These are phyloP conservation scores for Sonneratia caseolaris DNA, from an alignment of 345 rosid genomes.

Conservation along the genomic window DNA sequence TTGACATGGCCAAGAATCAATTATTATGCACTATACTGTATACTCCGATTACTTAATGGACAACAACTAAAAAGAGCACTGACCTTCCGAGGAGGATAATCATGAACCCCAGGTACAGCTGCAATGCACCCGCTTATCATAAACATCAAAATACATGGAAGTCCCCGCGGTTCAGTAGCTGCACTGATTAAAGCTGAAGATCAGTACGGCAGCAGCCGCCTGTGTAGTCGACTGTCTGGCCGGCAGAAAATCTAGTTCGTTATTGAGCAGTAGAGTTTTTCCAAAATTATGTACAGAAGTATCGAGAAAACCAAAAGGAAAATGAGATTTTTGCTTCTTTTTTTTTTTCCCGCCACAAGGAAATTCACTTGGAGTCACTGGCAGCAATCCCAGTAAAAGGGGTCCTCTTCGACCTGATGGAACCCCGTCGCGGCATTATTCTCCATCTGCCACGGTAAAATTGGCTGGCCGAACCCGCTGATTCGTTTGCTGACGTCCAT, in stretches of 20 bases:
- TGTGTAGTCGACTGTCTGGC: no score
- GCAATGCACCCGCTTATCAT: background rate
- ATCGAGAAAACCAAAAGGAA: background rate
- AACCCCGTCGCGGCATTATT: slow-evolving; percentile 2
- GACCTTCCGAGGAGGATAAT: background rate
- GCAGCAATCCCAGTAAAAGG: slow-evolving; percentile 8
- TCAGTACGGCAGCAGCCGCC: no score
- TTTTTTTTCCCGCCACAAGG: background rate
- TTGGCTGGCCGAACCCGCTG: slow-evolving; percentile 35
- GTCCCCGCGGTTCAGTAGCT: no score
- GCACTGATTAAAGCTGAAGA: no score
- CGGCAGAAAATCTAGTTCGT: no score
- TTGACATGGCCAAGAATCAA: no score
- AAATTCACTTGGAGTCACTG: background rate
- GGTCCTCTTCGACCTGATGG: slow-evolving; percentile 1
- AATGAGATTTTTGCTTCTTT: background rate
- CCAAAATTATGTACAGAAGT: background rate
- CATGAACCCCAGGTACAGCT: background rate
- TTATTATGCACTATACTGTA: no score
- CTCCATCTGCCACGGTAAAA: slow-evolving; percentile 23
- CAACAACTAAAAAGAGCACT: background rate
- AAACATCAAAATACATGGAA: background rate
- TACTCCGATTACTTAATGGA: no score
- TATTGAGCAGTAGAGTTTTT: no score
- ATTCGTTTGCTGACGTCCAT: slow-evolving; percentile 23